Conservation (phyloP, 1,284 basidiomycete genomes). For the Spongispora temasekensis region DNA sequence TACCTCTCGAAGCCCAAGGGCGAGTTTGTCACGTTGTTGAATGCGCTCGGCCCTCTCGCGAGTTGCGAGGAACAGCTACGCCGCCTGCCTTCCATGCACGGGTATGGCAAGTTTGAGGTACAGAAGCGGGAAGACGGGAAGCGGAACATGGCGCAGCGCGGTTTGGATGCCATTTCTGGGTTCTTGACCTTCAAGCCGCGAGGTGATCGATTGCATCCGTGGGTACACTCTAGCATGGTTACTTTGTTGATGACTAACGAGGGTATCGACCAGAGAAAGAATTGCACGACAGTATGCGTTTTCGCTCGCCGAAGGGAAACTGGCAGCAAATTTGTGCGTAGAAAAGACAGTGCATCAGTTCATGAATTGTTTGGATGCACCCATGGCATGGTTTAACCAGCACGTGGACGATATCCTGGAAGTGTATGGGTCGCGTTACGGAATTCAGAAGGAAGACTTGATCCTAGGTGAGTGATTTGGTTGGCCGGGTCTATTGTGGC, state of each 20-base stretch:
- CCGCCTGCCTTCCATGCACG: slow-evolving; percentile 51
- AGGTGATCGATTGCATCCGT: slow-evolving; percentile 40
- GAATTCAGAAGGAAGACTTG: slow-evolving; percentile 68
- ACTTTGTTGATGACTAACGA: slow-evolving; percentile 7
- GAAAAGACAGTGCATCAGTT: slow-evolving; percentile 71
- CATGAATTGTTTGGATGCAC: slow-evolving; percentile 57
- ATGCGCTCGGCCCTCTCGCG: slow-evolving; percentile 48
- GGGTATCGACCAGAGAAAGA: slow-evolving; percentile 38
- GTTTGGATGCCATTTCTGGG: slow-evolving; percentile 57
- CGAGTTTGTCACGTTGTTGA: slow-evolving; percentile 67
- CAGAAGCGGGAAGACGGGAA: slow-evolving; percentile 51
- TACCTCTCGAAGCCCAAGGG: slow-evolving; percentile 66
- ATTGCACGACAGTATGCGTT: slow-evolving; percentile 59
- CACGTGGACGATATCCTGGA: slow-evolving; percentile 66
- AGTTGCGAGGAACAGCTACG: slow-evolving; percentile 32
- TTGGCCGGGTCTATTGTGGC: too few relatives aligned
- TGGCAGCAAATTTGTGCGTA: slow-evolving; percentile 62
- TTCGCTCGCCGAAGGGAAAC: slow-evolving; percentile 62
- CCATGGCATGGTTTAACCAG: slow-evolving; percentile 67
- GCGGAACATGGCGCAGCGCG: slow-evolving; percentile 53
- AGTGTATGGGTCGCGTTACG: slow-evolving; percentile 53
- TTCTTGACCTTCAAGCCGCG: slow-evolving; percentile 47
- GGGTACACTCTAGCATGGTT: slow-evolving; percentile 18
- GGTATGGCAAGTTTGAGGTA: slow-evolving; percentile 53
- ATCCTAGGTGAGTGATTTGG: slow-evolving; percentile 59